phyloP scores from a whole-genome alignment of 2,329 filamentous ascomycete species.

The Colletotrichum spinosum region DNA sequence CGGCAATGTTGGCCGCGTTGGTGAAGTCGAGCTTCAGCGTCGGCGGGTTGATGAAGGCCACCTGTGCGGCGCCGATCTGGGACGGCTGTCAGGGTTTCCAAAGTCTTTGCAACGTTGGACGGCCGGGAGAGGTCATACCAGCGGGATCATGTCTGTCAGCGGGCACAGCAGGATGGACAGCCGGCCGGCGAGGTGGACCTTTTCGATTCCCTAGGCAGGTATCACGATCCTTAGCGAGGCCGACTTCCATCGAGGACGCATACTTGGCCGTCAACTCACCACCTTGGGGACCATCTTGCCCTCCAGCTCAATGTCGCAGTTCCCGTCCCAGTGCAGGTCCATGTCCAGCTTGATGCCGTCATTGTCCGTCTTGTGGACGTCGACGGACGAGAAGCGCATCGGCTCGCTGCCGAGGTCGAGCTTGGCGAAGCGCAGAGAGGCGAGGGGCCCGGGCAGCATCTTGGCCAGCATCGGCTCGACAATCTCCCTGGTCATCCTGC shows the following conservation, averaged over 20 bases:
- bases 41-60: slow-evolving; percentile 62
- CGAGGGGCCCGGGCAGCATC: slow-evolving; percentile 57
- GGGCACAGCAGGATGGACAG: slow-evolving; percentile 57
- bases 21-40: slow-evolving; percentile 59
- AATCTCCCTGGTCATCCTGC: slow-evolving; percentile 57
- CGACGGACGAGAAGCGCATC: slow-evolving; percentile 53
- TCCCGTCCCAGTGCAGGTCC: slow-evolving; percentile 58
- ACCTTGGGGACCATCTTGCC: slow-evolving; percentile 55
- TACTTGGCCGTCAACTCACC: slow-evolving; percentile 41
- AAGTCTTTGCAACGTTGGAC: no score
- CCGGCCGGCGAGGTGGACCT: slow-evolving; percentile 56
- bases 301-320: slow-evolving; percentile 59
- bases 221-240: slow-evolving; percentile 17
- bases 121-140: slow-evolving; percentile 46
- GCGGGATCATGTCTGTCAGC: slow-evolving; percentile 57
- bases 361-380: slow-evolving; percentile 56
- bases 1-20: slow-evolving; percentile 57
- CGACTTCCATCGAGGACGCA: background rate
- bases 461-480: slow-evolving; percentile 60
- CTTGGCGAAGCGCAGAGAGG: slow-evolving; percentile 56
- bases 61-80: slow-evolving; percentile 60
- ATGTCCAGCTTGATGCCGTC: slow-evolving; percentile 61
- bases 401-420: slow-evolving; percentile 57
- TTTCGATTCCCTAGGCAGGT: slow-evolving; percentile 54
- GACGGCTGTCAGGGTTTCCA: background rate